Base-by-base conservation (phyloP, 805 yeast species). In the Candida bentonensis region DNA sequence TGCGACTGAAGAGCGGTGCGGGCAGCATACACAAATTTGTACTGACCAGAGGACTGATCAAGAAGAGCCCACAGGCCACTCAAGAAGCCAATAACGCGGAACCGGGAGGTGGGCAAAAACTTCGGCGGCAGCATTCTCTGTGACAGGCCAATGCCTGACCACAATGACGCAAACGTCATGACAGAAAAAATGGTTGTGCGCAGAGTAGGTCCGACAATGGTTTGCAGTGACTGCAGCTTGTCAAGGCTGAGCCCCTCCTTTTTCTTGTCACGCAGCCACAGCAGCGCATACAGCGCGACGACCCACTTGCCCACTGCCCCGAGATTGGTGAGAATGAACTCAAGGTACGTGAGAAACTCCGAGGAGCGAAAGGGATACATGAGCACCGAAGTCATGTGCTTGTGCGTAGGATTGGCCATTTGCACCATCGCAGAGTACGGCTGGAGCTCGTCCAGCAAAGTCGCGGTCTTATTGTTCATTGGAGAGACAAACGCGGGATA, bases 31-130 rank as follows among this genome's bases (percentile, higher is more conserved):
- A 59, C 49, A 47, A 57, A 62, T 46, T 64, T 55, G 11, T 58
- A 47, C 30, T 59, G 52, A 46, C 64, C 64, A 33, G 49, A 47
- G 39, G 53, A 53, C 42, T 55, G 62, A 48, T 61, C 66, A 21
- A 63, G 40, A 23, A 59, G 52, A 2, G 67, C 65, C 67, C 68
- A 64, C 40, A 64, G 53, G 2, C 70, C 70, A n/a, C 66, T 60
- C 36, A 61, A 44, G 47, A 63, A 57, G n/a, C 69, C 70, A 45
- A 66, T 61, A 28, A 64, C 36, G 22, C 62, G 49, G 55, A 60
- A 60, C n/a, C 70, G 62, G 15, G 49, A 46, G 15, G 48, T 48
- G 44, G 67, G 59, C 42, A 53, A 42, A 28, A 60, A 44, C 25
- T 47, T 51, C 45, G 53, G 52, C 21, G 63, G 59, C 20, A 65